These are phyloP conservation scores for Populus simonii DNA, from an alignment of 345 rosid genomes.

Conservation along the genomic window DNA sequence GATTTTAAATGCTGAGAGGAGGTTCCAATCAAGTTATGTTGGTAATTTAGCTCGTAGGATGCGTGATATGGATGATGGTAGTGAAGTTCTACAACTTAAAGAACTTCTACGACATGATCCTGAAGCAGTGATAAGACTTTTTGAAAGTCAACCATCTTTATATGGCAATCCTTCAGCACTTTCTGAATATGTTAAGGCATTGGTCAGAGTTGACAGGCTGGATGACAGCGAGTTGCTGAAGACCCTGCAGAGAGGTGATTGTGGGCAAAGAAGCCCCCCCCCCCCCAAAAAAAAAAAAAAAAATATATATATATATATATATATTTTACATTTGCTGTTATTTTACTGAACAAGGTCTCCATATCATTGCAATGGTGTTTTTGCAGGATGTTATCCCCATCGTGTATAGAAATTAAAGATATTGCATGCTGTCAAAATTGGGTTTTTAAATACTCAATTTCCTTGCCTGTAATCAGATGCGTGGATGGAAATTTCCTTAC, in stretches of 20 bases:
- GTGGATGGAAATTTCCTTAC: not conserved
- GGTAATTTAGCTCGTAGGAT: slow-evolving; percentile 72
- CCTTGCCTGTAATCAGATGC: not conserved
- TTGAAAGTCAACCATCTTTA: slow-evolving; percentile 77
- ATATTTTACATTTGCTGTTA: not conserved
- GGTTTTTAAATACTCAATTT: not conserved
- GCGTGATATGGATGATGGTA: slow-evolving; percentile 71
- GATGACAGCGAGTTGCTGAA: slow-evolving; percentile 76
- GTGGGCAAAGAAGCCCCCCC: no score
- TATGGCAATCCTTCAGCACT: slow-evolving; percentile 64
- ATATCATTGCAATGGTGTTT: not conserved
- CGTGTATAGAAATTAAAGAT: not conserved
- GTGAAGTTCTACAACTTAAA: slow-evolving; percentile 62
- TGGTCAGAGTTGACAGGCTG: slow-evolving; percentile 83
- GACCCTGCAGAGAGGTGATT: slow-evolving; percentile 79
- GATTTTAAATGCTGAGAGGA: slow-evolving; percentile 28
- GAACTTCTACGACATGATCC: slow-evolving; percentile 83
- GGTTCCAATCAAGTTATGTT: slow-evolving; percentile 67
- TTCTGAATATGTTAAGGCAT: slow-evolving; percentile 80
- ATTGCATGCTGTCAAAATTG: not conserved
- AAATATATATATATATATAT: not conserved
- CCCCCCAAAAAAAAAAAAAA: no score
- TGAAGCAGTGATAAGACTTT: slow-evolving; percentile 75
- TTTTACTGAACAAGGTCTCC: not conserved
- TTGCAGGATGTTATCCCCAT: not conserved